Percentiles rank a stretch among this genome's conserved stretches.
Evolutionary conservation across 2,329 filamentous ascomycete genomes (phyloP).

Genomic region (Pestalotiopsis sp.): DNA sequence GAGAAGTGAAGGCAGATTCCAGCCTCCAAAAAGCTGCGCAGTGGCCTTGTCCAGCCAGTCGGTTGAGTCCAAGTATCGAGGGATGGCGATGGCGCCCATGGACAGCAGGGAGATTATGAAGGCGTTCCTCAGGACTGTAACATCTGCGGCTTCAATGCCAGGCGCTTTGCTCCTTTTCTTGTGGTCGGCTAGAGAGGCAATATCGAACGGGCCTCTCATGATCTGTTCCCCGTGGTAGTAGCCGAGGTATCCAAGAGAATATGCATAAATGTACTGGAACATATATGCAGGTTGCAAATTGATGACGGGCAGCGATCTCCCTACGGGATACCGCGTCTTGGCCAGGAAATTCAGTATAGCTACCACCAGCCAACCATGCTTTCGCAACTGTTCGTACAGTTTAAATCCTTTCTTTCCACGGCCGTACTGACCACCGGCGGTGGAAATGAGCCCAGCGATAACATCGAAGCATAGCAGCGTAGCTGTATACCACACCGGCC

Average conservation of each 20-base stretch:
- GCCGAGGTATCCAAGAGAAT: constrained; percentile 20
- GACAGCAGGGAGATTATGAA: neutral
- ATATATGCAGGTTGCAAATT: constrained; percentile 20
- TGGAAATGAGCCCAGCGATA: constrained; percentile 17
- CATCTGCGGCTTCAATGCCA: no score
- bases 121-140: neutral
- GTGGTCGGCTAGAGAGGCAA: neutral
- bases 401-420: neutral
- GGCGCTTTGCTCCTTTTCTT: neutral
- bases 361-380: constrained; percentile 3
- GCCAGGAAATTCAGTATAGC: constrained; percentile 1
- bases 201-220: constrained; percentile 3
- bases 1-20: constrained; percentile 11
- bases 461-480: constrained; percentile 23
- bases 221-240: neutral
- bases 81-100: neutral
- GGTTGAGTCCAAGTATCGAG: neutral
- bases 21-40: constrained; percentile 14
- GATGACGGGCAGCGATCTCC: constrained; percentile 17
- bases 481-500: constrained; percentile 24
- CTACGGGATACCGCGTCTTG: constrained; percentile 15
- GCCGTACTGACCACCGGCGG: constrained; percentile 7
- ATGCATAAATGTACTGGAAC: constrained; percentile 25
- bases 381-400: neutral
- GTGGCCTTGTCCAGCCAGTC: neutral